These are phyloP conservation scores for Lactarius sanguifluus DNA, from an alignment of 768 basidiomycete genomes.

Conservation along the genomic window DNA sequence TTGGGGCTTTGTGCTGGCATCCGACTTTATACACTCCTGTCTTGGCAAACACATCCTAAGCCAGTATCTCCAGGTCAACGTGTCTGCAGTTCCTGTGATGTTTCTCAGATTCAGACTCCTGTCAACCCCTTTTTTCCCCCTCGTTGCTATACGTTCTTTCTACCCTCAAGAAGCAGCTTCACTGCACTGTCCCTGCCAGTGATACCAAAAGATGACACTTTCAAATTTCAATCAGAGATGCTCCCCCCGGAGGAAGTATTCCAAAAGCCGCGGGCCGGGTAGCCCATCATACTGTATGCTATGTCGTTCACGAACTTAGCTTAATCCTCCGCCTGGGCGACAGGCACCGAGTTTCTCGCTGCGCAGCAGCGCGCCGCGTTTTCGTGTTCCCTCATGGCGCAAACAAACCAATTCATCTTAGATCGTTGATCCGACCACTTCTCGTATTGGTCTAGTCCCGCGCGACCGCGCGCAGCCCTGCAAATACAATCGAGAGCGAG, in stretches of 20 bases:
- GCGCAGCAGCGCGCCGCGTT: not conserved
- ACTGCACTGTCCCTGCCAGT: no score
- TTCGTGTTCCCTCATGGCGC: not conserved
- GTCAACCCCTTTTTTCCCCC: not conserved
- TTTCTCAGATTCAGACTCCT: not conserved
- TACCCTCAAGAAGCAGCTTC: slow-evolving; percentile 1
- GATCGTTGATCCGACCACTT: slow-evolving; percentile 13
- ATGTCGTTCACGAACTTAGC: slow-evolving; percentile 1
- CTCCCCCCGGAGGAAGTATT: not conserved
- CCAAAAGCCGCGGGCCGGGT: not conserved
- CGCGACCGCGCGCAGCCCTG: not conserved
- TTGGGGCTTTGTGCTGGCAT: slow-evolving; percentile 8
- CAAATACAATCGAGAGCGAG: not conserved
- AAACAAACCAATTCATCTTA: not conserved
- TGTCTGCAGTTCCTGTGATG: not conserved
- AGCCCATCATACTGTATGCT: not conserved
- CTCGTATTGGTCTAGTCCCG: slow-evolving; percentile 5
- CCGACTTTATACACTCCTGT: not conserved
- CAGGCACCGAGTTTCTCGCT: slow-evolving; percentile 14
- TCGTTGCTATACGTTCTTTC: not conserved
- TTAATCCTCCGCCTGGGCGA: slow-evolving; percentile 23
- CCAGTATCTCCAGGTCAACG: not conserved
- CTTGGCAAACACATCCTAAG: slow-evolving; percentile 2
- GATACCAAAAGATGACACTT: not conserved
- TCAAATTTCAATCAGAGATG: not conserved